These are phyloP conservation scores for Actinomucor elegans DNA, from an alignment of 371 early-diverging fungal species.

Conservation along the genomic window DNA sequence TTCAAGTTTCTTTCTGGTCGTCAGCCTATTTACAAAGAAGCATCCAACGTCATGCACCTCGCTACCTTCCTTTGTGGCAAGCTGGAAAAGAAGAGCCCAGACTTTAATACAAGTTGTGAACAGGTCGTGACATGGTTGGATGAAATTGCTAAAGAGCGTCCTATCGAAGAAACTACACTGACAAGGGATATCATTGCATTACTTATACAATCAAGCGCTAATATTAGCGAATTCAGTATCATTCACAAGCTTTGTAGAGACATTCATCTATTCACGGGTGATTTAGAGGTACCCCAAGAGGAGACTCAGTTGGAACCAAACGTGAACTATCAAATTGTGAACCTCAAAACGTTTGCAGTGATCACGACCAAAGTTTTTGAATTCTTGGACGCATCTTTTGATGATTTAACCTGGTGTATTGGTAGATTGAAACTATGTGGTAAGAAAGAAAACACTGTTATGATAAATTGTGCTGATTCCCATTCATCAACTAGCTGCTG, in stretches of 20 bases:
- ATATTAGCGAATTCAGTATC: slow-evolving; percentile 28
- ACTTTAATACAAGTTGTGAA: slow-evolving; percentile 9
- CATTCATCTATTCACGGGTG: slow-evolving; percentile 33
- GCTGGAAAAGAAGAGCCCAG: slow-evolving; percentile 15
- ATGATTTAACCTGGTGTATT: slow-evolving; percentile 50
- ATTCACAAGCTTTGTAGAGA: slow-evolving; percentile 34
- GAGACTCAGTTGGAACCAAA: slow-evolving; percentile 6
- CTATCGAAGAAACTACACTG: slow-evolving; percentile 36
- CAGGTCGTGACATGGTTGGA: slow-evolving; percentile 34
- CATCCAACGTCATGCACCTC: slow-evolving; percentile 33
- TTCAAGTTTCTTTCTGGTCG: slow-evolving; percentile 30
- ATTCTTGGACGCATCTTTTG: slow-evolving; percentile 38
- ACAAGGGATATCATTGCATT: slow-evolving; percentile 32
- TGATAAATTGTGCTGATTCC: no score
- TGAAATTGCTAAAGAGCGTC: slow-evolving; percentile 31
- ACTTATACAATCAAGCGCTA: slow-evolving; percentile 28
- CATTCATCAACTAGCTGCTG: slow-evolving; percentile 7
- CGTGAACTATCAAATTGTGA: slow-evolving; percentile 32
- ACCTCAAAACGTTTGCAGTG: slow-evolving; percentile 27
- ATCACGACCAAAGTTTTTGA: slow-evolving; percentile 31
- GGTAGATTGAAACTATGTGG: slow-evolving; percentile 32
- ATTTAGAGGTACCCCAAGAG: slow-evolving; percentile 21
- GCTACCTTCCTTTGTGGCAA: slow-evolving; percentile 25
- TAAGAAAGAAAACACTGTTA: no score
- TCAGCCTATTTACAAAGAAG: slow-evolving; percentile 46